A percentile compares a stretch with the other conserved stretches of the same genome.
These are phyloP conservation scores for Talaromyces sp. DNA, from an alignment of 2,329 filamentous ascomycete species.

Conservation along the genomic window DNA sequence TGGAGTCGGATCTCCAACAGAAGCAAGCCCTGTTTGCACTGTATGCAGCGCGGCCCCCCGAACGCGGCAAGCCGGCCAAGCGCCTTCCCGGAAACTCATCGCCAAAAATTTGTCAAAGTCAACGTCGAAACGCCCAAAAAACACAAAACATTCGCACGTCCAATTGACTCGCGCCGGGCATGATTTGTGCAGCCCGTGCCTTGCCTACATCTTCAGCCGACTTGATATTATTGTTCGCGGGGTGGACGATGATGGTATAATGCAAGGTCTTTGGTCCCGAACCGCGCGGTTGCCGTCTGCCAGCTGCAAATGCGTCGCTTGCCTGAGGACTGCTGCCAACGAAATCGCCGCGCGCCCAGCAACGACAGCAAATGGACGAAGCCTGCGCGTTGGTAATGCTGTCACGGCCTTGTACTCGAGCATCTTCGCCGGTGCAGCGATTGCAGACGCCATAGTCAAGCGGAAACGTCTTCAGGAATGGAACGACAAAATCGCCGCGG, in stretches of 20 bases:
- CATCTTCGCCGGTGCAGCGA: constrained; percentile 36
- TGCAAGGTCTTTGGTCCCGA: constrained; percentile 41
- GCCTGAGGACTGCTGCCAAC: constrained; percentile 29
- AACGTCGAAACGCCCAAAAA: constrained; percentile 1
- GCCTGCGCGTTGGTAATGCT: constrained; percentile 36
- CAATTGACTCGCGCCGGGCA: background rate
- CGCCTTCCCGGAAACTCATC: background rate
- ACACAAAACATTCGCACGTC: background rate
- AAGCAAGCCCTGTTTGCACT: constrained; percentile 26
- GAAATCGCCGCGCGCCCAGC: constrained; percentile 26
- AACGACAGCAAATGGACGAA: constrained; percentile 29
- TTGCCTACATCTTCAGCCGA: background rate
- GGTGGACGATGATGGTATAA: constrained; percentile 28
- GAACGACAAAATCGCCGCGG: constrained; percentile 37
- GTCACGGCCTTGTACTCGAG: constrained; percentile 40
- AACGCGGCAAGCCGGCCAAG: background rate
- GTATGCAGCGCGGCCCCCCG: constrained; percentile 26
- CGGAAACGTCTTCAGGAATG: constrained; percentile 33
- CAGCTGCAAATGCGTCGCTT: constrained; percentile 37
- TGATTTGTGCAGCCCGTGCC: background rate
- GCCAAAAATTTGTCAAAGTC: constrained; percentile 1
- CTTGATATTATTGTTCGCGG: background rate
- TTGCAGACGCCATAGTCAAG: constrained; percentile 36
- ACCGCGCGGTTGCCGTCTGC: constrained; percentile 27
- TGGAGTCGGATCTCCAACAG: background rate